Base-by-base conservation (phyloP, 1,284 basidiomycete genomes). In the Ceratobasidium sp. region DNA sequence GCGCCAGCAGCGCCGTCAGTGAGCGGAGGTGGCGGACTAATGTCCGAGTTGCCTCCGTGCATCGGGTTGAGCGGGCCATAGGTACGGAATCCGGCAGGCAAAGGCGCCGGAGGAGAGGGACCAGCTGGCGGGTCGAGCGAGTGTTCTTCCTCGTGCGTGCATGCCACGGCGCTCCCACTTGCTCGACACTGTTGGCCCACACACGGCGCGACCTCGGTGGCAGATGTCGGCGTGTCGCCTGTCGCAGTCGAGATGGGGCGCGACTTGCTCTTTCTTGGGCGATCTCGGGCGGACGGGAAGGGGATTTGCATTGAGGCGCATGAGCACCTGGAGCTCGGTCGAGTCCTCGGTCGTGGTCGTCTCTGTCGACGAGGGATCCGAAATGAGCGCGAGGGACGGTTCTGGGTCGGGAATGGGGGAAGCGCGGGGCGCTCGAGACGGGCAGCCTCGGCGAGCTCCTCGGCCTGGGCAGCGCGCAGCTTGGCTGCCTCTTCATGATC, bases 31-130 rank as follows among this genome's bases (percentile, higher is more conserved):
- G 65, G 62, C 2, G 77, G 77, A 5, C 70, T 70, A 29, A 73
- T 37, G 40, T 34, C 40, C 13, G 37, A 22, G n/a, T 32, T 54
- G 34, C 52, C 71, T 15, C 56, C 73, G 29, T 56, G 77, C 76
- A 78, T 79, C 17, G 64, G 52, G 56, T 76, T 76, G 40, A 77
- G 75, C n/a, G 77, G 79, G 19, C 79, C 79, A 52, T 78, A 29
- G 25, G 25, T 29, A 29, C 25, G 25, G 25, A 29, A 29, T 29
- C 25, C 25, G 25, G 25, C 25, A 29, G 25, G 25, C 25, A 29
- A 29, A 29, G 25, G 25, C 25, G 25, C 25, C 25, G 25, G 25
- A 29, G 61, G 57, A 15, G 70, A 44, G 4, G 70, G 44, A 49
- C 64, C 64, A n/a, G 64, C 11, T 9, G 44, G 64, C 9, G 25